These are phyloP conservation scores for Pontederia paniculata DNA, from an alignment of 176 grass and related monocot genomes.

Conservation along the genomic window DNA sequence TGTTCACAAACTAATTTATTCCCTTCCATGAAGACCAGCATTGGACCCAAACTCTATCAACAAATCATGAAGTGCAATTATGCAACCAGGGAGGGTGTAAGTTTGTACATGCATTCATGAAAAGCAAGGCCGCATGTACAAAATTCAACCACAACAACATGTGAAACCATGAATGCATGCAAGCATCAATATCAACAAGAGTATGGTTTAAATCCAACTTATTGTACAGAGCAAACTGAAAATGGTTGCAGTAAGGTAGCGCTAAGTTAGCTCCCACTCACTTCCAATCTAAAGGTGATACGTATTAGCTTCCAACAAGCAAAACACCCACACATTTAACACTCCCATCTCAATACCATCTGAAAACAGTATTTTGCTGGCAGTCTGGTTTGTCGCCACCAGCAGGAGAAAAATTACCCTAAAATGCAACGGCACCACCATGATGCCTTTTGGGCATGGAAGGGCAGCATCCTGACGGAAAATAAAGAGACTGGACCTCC, in stretches of 20 bases:
- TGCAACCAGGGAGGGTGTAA: not conserved
- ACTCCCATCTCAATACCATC: not conserved
- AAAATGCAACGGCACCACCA: not conserved
- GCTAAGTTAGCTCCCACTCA: not conserved
- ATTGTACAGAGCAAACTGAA: not conserved
- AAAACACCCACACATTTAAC: not conserved
- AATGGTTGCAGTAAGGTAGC: not conserved
- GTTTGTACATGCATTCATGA: not conserved
- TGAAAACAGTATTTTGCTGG: not conserved
- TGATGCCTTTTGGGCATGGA: not conserved
- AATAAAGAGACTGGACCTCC: not conserved
- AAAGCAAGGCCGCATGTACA: not conserved
- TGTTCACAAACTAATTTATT: not conserved
- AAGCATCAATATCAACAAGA: not conserved
- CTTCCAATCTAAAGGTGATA: slow-evolving; percentile 1
- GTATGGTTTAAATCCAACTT: not conserved
- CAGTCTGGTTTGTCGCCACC: not conserved
- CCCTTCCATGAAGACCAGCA: not conserved
- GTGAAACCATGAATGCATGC: not conserved
- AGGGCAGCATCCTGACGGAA: not conserved
- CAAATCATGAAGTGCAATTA: not conserved
- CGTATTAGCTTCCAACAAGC: slow-evolving; percentile 1
- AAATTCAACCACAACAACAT: not conserved
- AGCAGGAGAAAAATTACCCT: not conserved
- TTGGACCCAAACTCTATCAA: not conserved